Evolutionary conservation across 192 early-diverging fungal species (phyloP).

Genomic region (Chytriomyces sp.): DNA sequence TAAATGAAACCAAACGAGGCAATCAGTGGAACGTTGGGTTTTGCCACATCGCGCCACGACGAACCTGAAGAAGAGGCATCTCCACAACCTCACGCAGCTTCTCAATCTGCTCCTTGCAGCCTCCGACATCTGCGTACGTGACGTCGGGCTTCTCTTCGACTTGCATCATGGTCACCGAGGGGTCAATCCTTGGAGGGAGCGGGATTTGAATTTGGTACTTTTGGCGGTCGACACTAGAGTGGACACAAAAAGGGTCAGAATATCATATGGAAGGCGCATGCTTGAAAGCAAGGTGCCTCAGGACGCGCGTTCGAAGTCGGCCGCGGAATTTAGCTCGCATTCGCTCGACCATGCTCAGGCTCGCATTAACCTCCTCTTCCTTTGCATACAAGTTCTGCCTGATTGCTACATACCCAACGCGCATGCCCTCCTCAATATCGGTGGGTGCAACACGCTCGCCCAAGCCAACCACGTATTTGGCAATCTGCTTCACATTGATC

Average conservation of each 20-base stretch:
- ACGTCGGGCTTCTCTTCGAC: conserved; percentile 99
- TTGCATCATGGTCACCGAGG: conserved; percentile 99
- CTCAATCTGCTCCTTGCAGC: conserved; percentile 99
- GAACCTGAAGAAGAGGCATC: conserved; percentile 80
- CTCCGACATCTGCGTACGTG: conserved; percentile 97
- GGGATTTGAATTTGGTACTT: conserved; percentile 99
- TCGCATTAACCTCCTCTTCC: not conserved
- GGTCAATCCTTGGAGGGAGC: conserved; percentile 97
- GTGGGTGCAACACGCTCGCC: conserved; percentile 97
- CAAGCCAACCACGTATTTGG: conserved; percentile 98
- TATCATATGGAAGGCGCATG: not conserved
- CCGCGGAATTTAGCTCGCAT: not conserved
- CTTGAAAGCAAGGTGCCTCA: not conserved
- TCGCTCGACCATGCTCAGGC: not conserved
- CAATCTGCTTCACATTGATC: conserved; percentile 98
- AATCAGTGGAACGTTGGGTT: not conserved
- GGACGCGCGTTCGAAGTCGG: not conserved
- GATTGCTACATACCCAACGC: conserved; percentile 74
- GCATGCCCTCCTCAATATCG: conserved; percentile 99
- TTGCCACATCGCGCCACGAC: not conserved
- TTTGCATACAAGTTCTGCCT: not conserved
- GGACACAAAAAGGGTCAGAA: not conserved
- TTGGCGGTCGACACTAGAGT: conserved; percentile 85
- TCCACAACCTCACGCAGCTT: conserved; percentile 98
- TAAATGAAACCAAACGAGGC: conserved; percentile 5